Percentiles rank a stretch among this genome's conserved stretches.
These are phyloP conservation scores for Rhazya stricta DNA, from an alignment of 257 asterid genomes.

Conservation along the genomic window DNA sequence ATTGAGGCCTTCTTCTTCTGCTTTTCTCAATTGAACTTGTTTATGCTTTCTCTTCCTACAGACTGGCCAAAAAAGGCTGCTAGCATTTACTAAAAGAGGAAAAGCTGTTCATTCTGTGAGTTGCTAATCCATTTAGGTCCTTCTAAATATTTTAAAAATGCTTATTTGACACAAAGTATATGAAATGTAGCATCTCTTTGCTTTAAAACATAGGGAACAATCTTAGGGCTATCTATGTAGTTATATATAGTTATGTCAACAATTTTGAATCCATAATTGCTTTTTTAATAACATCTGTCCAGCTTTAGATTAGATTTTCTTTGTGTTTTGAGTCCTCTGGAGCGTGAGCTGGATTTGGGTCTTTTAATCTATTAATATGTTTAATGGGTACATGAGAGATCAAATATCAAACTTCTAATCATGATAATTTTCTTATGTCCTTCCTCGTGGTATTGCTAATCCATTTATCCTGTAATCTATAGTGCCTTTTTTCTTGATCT, in stretches of 20 bases:
- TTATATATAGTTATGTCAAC: neutral
- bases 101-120: conserved; percentile 72
- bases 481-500: neutral
- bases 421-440: neutral
- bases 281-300: neutral
- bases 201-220: neutral
- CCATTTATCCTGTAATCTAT: neutral
- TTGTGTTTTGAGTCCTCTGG: neutral
- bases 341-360: neutral
- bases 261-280: neutral
- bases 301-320: neutral
- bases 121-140: conserved; percentile 13
- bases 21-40: conserved; percentile 3
- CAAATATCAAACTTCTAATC: neutral
- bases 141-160: neutral
- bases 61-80: conserved; percentile 83
- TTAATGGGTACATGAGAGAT: neutral
- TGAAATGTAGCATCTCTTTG: neutral
- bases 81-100: conserved; percentile 92
- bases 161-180: neutral
- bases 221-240: neutral
- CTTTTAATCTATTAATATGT: neutral
- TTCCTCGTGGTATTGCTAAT: neutral
- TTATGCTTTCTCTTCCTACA: conserved; percentile 28
- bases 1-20: conserved; percentile 6